These are phyloP conservation scores for Venturia nashicola DNA, from an alignment of 2,329 filamentous ascomycete species.

Conservation along the genomic window DNA sequence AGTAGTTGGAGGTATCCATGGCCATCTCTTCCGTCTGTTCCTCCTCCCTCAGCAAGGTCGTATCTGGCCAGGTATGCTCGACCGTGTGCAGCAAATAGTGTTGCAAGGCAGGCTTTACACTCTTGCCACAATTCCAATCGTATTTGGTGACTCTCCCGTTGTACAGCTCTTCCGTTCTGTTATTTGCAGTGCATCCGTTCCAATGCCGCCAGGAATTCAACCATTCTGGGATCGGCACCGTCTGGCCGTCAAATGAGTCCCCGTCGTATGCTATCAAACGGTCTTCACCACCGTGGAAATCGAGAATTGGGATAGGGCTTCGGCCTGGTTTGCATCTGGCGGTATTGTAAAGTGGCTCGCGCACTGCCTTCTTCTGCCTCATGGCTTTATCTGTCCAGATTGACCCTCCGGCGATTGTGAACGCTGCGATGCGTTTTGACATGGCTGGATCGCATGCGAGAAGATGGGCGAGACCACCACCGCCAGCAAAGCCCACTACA, in stretches of 20 bases:
- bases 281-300: conserved; percentile 39
- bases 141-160: background rate
- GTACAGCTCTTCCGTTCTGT: background rate
- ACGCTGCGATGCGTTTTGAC: conserved; percentile 31
- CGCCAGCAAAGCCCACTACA: conserved; percentile 34
- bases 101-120: background rate
- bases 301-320: conserved; percentile 32
- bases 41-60: background rate
- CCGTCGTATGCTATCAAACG: conserved; percentile 34
- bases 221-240: background rate
- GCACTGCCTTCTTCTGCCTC: conserved; percentile 17
- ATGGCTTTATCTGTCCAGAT: background rate
- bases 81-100: conserved; percentile 5
- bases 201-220: background rate
- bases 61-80: conserved; percentile 3
- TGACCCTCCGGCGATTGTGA: conserved; percentile 18
- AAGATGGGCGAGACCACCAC: conserved; percentile 35
- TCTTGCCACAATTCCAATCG: conserved; percentile 4
- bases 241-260: background rate
- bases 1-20: background rate
- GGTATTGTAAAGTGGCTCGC: background rate
- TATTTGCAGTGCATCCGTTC: background rate
- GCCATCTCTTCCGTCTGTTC: background rate
- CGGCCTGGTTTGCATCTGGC: conserved; percentile 24
- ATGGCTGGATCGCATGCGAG: conserved; percentile 31